Base-by-base conservation (phyloP, 1,284 basidiomycete genomes). In the Inonotus hispidus region DNA sequence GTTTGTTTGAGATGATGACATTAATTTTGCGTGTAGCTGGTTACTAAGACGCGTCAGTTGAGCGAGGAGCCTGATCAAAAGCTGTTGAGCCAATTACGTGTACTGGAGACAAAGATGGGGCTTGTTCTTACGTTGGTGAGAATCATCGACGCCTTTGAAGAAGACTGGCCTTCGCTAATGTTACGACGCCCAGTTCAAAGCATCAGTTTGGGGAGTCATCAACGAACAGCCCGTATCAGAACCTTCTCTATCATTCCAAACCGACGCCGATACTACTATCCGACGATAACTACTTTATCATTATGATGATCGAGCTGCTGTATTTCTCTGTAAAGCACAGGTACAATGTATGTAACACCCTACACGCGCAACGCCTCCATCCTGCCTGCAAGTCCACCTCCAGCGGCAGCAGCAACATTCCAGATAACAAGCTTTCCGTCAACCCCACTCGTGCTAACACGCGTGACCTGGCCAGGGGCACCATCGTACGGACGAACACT, bases 351-450 rank as follows among this genome's bases (percentile, higher is more conserved):
- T 27, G 43, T 41, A n/a, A 58, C 32, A 52, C 6, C 21, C 25
- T 76, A 78, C 65, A 85, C 68, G 58, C 80, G 77, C 74, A 83
- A 71, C 11, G 79, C 81, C 35, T 79, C 82, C 66, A 89, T 66
- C 61, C 75, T 76, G 32, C 66, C 65, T 41, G 65, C 64, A 27
- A 69, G 57, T 10, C 63, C 61, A 35, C 61, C 60, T 50, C 47
- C 41, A 32, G 85, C 82, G 29, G 85, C 82, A 21, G 81, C 79
- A 58, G 78, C 80, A n/a, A 86, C 84, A 64, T 88, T 81, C 93
- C 97, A 99, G 61, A 99, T 80, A 27, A 96, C 94, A 63, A 99
- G 76, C 68, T 89, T 89, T 4, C 97, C 97, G 75, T 99, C 97
- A 29, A 95, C 92, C 8, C 95, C 97, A n/a, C 87, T 89, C 16